Conservation (phyloP, 441 rosid species). For the Arabidopsis hybrid region DNA sequence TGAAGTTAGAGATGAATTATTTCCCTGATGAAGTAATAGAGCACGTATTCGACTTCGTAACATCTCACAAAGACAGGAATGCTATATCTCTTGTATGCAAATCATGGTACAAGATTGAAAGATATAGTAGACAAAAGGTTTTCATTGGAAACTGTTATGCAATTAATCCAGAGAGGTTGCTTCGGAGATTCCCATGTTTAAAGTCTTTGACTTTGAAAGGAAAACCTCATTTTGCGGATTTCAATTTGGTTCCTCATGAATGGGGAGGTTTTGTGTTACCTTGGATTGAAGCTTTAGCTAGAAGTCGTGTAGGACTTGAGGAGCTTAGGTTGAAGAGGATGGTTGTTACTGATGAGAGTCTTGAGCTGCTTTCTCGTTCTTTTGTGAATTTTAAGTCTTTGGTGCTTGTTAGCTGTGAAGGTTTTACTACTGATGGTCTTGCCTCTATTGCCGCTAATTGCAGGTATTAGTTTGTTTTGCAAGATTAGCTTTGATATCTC, state of each 20-base stretch:
- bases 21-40: conserved; percentile 94
- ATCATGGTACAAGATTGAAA: conserved; percentile 86
- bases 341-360: conserved; percentile 84
- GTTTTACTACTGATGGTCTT: conserved; percentile 87
- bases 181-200: conserved; percentile 69
- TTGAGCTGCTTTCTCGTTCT: conserved; percentile 73
- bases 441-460: conserved; percentile 93
- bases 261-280: conserved; percentile 86
- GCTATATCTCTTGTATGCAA: conserved; percentile 83
- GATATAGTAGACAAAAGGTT: conserved; percentile 65
- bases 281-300: conserved; percentile 79
- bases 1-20: conserved; percentile 63
- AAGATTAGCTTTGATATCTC: neutral
- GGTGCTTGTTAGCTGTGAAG: conserved; percentile 92
- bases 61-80: conserved; percentile 78
- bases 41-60: conserved; percentile 78
- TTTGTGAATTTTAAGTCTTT: conserved; percentile 77
- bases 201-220: conserved; percentile 86
- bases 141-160: conserved; percentile 89
- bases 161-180: conserved; percentile 67
- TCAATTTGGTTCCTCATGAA: conserved; percentile 84
- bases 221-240: conserved; percentile 97
- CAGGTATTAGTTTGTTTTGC: conserved; percentile 52
- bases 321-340: conserved; percentile 93
- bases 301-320: conserved; percentile 61